phyloP scores from a whole-genome alignment of 1,284 basidiomycete genomes.

The Megacollybia platyphylla region DNA sequence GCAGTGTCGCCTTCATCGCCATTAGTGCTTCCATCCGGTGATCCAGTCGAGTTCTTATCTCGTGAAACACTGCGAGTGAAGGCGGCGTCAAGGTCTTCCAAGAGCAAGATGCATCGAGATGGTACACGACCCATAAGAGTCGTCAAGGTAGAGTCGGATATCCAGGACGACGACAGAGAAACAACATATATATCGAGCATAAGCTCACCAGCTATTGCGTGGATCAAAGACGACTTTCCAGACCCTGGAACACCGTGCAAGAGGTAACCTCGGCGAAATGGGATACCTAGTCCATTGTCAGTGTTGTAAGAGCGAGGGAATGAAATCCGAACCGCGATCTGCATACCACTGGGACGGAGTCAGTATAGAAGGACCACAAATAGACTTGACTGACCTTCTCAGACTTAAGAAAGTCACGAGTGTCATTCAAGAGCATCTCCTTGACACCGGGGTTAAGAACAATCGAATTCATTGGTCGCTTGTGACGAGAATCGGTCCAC shows the following conservation, averaged over 20 bases:
- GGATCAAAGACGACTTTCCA: conserved; percentile 67
- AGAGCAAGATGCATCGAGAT: conserved; percentile 57
- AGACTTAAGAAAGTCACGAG: conserved; percentile 54
- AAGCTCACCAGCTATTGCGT: conserved; percentile 66
- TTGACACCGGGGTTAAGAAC: conserved; percentile 55
- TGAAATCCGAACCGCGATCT: conserved; percentile 21
- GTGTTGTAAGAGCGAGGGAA: not conserved
- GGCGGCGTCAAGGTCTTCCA: conserved; percentile 74
- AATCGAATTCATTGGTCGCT: conserved; percentile 52
- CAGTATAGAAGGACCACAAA: conserved; percentile 58
- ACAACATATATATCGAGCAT: conserved; percentile 64
- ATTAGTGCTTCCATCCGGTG: conserved; percentile 40
- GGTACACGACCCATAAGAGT: conserved; percentile 56
- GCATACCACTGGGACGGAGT: conserved; percentile 41
- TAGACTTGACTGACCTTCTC: conserved; percentile 64
- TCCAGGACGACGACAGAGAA: conserved; percentile 53
- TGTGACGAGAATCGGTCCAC: conserved; percentile 73
- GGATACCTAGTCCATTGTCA: conserved; percentile 32
- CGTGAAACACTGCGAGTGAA: conserved; percentile 48
- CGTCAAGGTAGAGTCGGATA: conserved; percentile 55
- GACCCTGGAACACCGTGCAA: conserved; percentile 63
- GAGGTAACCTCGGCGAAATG: conserved; percentile 51
- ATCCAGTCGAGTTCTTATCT: conserved; percentile 13
- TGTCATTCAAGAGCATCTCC: conserved; percentile 51
- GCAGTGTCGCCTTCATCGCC: conserved; percentile 22